A percentile compares a stretch with the other conserved stretches of the same genome.
phyloP scores from a whole-genome alignment of 495 filamentous ascomycete genomes.

The Aspergillus heteromorphus region DNA sequence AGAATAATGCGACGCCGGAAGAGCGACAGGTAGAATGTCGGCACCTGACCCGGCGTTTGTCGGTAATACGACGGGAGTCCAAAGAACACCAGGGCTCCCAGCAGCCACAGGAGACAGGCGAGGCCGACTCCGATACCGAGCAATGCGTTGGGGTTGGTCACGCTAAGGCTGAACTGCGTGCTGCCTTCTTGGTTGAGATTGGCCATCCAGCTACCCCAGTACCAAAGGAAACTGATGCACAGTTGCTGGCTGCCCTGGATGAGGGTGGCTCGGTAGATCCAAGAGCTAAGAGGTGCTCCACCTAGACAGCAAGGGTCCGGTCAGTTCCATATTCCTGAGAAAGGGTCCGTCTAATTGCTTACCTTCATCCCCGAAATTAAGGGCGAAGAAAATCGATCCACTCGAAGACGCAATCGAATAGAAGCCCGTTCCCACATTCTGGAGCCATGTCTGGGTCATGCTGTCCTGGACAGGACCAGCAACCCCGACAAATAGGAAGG shows the following conservation, averaged over 20 bases:
- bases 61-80: conserved; percentile 45
- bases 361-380: conserved; percentile 46
- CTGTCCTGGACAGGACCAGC: conserved; percentile 31
- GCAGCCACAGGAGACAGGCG: not conserved
- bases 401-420: conserved; percentile 43
- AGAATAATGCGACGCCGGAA: conserved; percentile 39
- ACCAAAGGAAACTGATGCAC: conserved; percentile 48
- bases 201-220: conserved; percentile 46
- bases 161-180: not conserved
- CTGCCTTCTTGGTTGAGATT: conserved; percentile 7
- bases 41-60: conserved; percentile 59
- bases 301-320: not conserved
- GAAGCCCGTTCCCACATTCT: conserved; percentile 41
- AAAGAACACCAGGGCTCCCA: conserved; percentile 13
- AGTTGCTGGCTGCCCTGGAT: conserved; percentile 44
- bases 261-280: conserved; percentile 45
- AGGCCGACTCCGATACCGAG: not conserved
- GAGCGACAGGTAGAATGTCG: conserved; percentile 44
- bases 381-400: conserved; percentile 44
- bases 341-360: not conserved
- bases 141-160: not conserved
- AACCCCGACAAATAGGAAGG: conserved; percentile 59
- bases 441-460: conserved; percentile 42
- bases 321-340: not conserved
- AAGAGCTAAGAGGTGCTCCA: conserved; percentile 39